Evolutionary conservation across 164 flowering plant species (phyloP).

Genomic region (Buxus sempervirens): DNA sequence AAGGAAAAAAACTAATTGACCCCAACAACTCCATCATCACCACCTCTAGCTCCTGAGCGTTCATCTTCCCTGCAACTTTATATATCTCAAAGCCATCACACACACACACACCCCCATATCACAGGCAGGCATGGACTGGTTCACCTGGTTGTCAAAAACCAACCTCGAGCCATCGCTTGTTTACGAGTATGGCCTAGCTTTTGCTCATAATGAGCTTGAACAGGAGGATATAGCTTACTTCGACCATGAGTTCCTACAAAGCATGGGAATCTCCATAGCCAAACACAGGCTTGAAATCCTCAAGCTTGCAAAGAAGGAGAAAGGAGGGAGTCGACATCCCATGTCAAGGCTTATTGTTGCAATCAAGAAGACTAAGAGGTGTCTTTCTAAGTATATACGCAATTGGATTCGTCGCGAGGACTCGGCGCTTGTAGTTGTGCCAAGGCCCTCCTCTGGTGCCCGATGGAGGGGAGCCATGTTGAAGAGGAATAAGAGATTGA

Average conservation of each 20-base stretch:
- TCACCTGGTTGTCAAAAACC: slow-evolving; percentile 69
- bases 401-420: slow-evolving; percentile 44
- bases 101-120: slow-evolving; percentile 3
- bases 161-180: slow-evolving; percentile 49
- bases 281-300: slow-evolving; percentile 85
- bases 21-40: slow-evolving; percentile 17
- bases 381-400: slow-evolving; percentile 36
- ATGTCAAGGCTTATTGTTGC: slow-evolving; percentile 45
- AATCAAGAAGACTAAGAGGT: slow-evolving; percentile 49
- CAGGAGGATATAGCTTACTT: slow-evolving; percentile 58
- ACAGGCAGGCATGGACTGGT: slow-evolving; percentile 69
- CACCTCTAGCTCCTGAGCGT: background rate
- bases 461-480: slow-evolving; percentile 57
- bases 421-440: slow-evolving; percentile 50
- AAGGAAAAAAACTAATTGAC: background rate
- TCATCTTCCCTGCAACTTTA: slow-evolving; percentile 7
- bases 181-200: slow-evolving; percentile 59
- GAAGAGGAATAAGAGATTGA: slow-evolving; percentile 50
- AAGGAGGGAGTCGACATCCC: slow-evolving; percentile 26
- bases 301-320: slow-evolving; percentile 62
- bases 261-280: slow-evolving; percentile 76
- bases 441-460: slow-evolving; percentile 30
- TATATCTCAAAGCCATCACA: background rate
- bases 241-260: slow-evolving; percentile 81
- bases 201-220: slow-evolving; percentile 65